Evolutionary conservation across 2,329 filamentous ascomycete genomes (phyloP).

Genomic region (Onygenales sp.): DNA sequence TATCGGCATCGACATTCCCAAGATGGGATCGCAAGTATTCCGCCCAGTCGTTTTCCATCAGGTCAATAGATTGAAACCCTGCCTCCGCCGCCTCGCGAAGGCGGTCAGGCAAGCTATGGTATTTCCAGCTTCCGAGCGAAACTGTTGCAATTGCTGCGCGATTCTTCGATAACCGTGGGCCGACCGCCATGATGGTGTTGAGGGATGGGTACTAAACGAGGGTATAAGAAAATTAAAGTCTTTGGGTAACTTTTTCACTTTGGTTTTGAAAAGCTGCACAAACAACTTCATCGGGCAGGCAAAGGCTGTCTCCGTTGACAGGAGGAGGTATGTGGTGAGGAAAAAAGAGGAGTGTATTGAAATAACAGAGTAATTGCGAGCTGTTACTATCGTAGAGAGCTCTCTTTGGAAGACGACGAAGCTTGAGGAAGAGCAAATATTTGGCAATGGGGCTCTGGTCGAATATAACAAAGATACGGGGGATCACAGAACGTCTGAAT

Average conservation of each 20-base stretch:
- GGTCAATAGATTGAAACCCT: constrained; percentile 2
- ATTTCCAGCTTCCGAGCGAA: constrained; percentile 2
- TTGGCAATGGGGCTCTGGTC: too few relatives aligned
- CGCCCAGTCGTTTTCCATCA: constrained; percentile 2
- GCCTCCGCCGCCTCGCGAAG: constrained; percentile 1
- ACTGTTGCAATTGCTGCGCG: constrained; percentile 2
- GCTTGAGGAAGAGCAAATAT: too few relatives aligned
- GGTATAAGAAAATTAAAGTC: background rate
- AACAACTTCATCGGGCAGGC: constrained; percentile 4
- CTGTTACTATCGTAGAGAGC: too few relatives aligned
- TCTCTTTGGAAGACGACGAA: too few relatives aligned
- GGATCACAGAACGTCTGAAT: too few relatives aligned
- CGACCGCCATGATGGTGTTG: background rate
- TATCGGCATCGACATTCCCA: background rate
- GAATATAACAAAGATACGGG: too few relatives aligned
- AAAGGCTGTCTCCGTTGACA: constrained; percentile 7
- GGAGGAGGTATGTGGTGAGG: constrained; percentile 2
- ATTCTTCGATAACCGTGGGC: constrained; percentile 1
- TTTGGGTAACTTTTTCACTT: constrained; percentile 1
- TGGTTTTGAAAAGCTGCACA: constrained; percentile 1
- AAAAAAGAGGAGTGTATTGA: background rate
- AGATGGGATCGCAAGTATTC: constrained; percentile 1
- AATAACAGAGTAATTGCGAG: background rate
- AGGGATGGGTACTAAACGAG: background rate
- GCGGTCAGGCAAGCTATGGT: constrained; percentile 1